A percentile compares a stretch with the other conserved stretches of the same genome.
phyloP scores from a whole-genome alignment of 1,284 basidiomycete genomes.

The Tilletia caries region DNA sequence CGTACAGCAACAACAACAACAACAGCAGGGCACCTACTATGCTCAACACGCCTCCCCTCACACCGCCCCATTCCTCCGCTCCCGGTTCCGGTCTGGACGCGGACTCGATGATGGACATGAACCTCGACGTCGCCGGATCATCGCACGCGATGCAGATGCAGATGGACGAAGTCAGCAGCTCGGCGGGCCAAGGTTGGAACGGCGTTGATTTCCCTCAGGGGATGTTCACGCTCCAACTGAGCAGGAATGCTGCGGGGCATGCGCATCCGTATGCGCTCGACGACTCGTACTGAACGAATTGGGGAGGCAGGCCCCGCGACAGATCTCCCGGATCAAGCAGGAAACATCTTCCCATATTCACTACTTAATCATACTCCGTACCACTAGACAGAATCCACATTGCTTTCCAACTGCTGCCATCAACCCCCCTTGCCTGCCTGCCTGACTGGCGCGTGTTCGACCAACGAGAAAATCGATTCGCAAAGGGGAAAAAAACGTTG shows the following conservation, averaged over 20 bases:
- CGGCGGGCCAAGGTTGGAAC: background rate
- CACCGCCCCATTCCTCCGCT: background rate
- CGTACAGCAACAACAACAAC: too few species aligned
- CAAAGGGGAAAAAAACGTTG: background rate
- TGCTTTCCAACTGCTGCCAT: too few species aligned
- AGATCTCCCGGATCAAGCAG: background rate
- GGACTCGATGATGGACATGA: background rate
- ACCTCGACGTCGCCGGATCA: background rate
- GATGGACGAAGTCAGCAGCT: background rate
- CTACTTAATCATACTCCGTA: too few species aligned
- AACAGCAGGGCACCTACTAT: too few species aligned
- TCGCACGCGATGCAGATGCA: background rate
- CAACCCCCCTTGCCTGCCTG: too few species aligned
- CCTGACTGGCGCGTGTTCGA: too few species aligned
- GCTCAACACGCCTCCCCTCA: background rate
- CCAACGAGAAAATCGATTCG: background rate
- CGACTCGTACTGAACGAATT: too few species aligned
- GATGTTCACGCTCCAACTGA: constrained; percentile 5
- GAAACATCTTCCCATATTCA: background rate
- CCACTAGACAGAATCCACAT: too few species aligned
- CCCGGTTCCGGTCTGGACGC: too few species aligned
- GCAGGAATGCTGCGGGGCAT: background rate
- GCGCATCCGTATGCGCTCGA: background rate
- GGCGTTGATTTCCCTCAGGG: background rate
- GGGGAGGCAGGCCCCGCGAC: background rate